Evolutionary conservation across 176 grass and related monocot genomes (phyloP), one percentile per base, ranked within the genome.

Genomic region (Carex parvula): DNA sequence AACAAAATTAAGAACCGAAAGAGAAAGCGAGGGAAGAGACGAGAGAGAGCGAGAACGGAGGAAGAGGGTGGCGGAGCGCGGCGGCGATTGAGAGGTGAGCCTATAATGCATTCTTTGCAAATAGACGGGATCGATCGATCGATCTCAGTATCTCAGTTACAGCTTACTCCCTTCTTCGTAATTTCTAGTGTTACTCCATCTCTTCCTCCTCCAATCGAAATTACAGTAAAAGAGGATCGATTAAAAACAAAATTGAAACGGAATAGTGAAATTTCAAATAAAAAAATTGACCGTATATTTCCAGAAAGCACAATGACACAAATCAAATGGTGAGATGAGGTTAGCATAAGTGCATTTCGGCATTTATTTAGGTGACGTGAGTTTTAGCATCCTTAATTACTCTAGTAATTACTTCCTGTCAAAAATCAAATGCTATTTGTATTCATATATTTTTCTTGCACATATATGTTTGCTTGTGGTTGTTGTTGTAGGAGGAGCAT

Each of bases 401-500:
- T 22, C 6, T 2, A 22, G 21, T 29, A 64, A 64, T 64, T 64
- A 64, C 9, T 26, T 64, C 11, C 8, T 64, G 17, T 64, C 22
- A 29, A 26, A 64, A 32, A 14, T 33, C 64, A 67, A 35, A 16
- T 67, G 4, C 13, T 24, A 67, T 30, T 24, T 13, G 2, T 65
- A 29, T 29, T 29, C 29, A 29, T 29, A 29, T 29, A 29, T 29
- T 29, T 29, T 29, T 29, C 29, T 29, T 29, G 29, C 29, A 29
- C 29, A 29, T 29, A 29, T 35, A 30, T 67, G 4, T 37, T 65
- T 68, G 1, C 65, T 11, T 42, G 68, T 46, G 6, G 18, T 16
- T 35, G 12, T n/a, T 41, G 67, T 70, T 70, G 17, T 70, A 44
- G 16, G 41, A 70, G 70, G 71, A 76, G 46, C 80, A 83, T 67